Base-by-base conservation (phyloP, 108 stramenopile species). In the Discostella stelligeroides region DNA sequence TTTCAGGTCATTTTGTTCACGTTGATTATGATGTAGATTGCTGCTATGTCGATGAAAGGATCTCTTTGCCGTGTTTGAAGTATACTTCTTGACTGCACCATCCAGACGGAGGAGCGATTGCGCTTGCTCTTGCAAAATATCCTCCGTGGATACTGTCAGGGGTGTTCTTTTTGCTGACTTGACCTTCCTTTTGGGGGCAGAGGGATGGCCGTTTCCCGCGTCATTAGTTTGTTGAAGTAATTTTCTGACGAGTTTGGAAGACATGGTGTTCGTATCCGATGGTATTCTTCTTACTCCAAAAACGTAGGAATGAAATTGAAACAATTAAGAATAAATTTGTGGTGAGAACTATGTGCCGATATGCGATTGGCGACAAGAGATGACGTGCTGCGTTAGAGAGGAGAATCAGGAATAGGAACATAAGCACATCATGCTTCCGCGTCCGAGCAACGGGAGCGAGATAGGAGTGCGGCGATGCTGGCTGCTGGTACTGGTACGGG, bases 231-330 rank as follows among this genome's bases (percentile, higher is more conserved):
- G 72, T 63, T 73, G 72, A 29, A 73, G 63, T 18, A 60, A 46
- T 47, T 73, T 73, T 55, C 51, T 73, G 48, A 73, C 72, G 48
- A 73, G 72, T 51, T 73, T 73, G 38, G 72, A 73, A 23, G 72
- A 73, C 72, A 73, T 73, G 46, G n/a, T 69, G 11, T 4, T 46
- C 9, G 66, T n/a, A n/a, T n/a, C n/a, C n/a, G n/a, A n/a, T n/a
- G n/a, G 30, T 56, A 14, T 39, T 29, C 42, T 58, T 69, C 30
- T 69, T 59, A 42, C 12, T 54, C 30, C 53, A 51, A 23, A 54
- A 42, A 11, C 40, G 51, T 8, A 29, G 15, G 54, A 55, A 28
- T n/a, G 20, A 20, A 20, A 54, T 21, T 11, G 53, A 7, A 21
- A 54, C 18, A 54, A 54, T 34, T 34, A 64, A 64, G 41, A 64